Base-by-base conservation (phyloP, 2,329 filamentous ascomycete genomes). In the Geoglossum cookeanum region DNA sequence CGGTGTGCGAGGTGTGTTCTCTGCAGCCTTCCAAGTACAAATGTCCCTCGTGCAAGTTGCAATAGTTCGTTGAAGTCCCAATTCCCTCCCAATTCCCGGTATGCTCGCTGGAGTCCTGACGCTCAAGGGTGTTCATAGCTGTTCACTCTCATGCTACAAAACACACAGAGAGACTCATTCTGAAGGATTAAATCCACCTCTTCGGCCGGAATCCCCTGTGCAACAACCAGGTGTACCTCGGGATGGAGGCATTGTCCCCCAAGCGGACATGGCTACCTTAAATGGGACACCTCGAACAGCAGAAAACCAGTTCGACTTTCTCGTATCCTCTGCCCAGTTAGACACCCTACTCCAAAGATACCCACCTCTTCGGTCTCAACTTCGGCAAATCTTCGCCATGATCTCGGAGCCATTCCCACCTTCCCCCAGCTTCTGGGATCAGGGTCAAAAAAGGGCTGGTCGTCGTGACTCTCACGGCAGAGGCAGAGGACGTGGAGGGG, bases 111-210 rank as follows among this genome's bases (percentile, higher is more conserved):
- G 13, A 29, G 6, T 57, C 7, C 32, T 33, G 15, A 39, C 58
- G 15, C 56, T 51, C 6, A 35, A 56, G 22, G 52, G 30, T 48
- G 59, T n/a, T 32, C 30, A 33, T 60, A 74, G 72, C 60, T 75
- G 73, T 58, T 75, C 72, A 8, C 67, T 75, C 42, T 65, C 63
- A 35, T 75, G 73, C 62, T 71, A 73, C 59, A 78, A 72, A 61
- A 62, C 68, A 52, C 77, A 80, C 64, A 73, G 72, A 66, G 55
- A 48, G 29, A 39, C 15, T 15, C 55, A 57, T 15, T 4, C 30
- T 5, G n/a, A n/a, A n/a, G 29, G 13, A 13, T n/a, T 35, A 69
- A 70, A 37, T 72, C 74, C 4, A 79, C 75, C 1, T 71, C 75
- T 32, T 75, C 73, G 0, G 76, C 76, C 17, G 37, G 56, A 35